A percentile compares a stretch with the other conserved stretches of the same genome.
phyloP scores from a whole-genome alignment of 345 rosid species.

The Populus davidiana region DNA sequence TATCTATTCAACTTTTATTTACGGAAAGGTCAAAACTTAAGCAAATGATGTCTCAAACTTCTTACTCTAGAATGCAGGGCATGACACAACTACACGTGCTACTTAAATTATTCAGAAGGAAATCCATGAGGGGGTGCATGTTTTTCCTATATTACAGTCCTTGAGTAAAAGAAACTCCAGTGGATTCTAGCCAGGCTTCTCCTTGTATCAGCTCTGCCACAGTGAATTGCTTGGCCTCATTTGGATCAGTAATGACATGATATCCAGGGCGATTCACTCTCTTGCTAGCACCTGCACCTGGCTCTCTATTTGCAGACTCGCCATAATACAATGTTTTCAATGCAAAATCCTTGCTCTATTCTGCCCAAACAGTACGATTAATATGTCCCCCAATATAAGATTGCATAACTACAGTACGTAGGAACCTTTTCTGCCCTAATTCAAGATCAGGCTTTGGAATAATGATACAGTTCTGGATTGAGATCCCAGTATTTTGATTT shows the following conservation, averaged over 20 bases:
- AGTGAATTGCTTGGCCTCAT: conserved; percentile 12
- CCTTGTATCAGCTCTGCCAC: conserved; percentile 17
- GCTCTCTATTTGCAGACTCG: conserved; percentile 7
- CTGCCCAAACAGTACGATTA: conserved; percentile 17
- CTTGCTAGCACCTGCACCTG: not conserved
- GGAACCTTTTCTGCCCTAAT: not conserved
- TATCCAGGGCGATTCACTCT: conserved; percentile 13
- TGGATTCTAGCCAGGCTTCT: conserved; percentile 4
- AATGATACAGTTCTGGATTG: conserved; percentile 10
- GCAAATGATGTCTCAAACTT: not conserved
- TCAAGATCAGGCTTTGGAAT: not conserved
- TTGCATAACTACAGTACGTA: conserved; percentile 17
- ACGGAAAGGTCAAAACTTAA: not conserved
- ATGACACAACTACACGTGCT: not conserved
- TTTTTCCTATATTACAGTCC: conserved; percentile 5
- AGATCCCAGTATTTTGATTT: conserved; percentile 20
- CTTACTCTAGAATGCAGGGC: not conserved
- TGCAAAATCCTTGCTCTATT: conserved; percentile 15
- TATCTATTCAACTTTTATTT: not conserved
- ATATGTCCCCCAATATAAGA: conserved; percentile 9
- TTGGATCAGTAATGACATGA: conserved; percentile 13
- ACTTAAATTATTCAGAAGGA: not conserved
- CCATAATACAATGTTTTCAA: conserved; percentile 15
- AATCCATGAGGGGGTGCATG: not conserved
- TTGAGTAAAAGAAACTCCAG: conserved; percentile 14